Percentiles rank a stretch among this genome's conserved stretches.
These are phyloP conservation scores for Brachypodium distachyon DNA, from an alignment of 202 grass and related monocot species.

Conservation along the genomic window DNA sequence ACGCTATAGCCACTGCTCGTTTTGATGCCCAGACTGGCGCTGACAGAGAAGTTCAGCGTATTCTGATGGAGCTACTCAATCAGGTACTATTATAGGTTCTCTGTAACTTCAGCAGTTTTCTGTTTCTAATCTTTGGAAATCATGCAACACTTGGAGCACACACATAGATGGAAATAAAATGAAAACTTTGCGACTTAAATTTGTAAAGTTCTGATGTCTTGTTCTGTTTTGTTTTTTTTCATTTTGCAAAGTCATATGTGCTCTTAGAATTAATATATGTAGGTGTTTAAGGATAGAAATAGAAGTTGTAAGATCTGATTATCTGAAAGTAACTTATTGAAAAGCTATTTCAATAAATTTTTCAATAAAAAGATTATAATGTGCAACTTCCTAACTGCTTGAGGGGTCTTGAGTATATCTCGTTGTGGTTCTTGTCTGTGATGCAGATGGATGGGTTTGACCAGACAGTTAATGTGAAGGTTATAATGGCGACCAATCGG, in stretches of 20 bases:
- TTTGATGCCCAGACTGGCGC: slow-evolving; percentile 98
- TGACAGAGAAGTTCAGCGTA: slow-evolving; percentile 89
- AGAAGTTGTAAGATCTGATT: neutral
- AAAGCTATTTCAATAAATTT: neutral
- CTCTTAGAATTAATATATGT: neutral
- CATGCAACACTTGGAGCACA: neutral
- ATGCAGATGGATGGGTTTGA: slow-evolving; percentile 97
- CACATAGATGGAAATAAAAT: neutral
- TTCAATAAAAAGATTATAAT: neutral
- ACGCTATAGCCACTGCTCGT: slow-evolving; percentile 91
- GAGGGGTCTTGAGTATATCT: neutral
- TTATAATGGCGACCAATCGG: slow-evolving; percentile 92
- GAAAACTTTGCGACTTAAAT: neutral
- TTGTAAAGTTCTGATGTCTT: neutral
- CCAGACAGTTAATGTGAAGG: slow-evolving; percentile 92
- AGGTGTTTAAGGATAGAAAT: neutral
- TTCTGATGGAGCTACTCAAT: slow-evolving; percentile 94
- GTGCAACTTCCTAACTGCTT: neutral
- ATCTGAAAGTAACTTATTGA: neutral
- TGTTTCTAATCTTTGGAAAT: neutral
- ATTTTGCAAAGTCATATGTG: neutral
- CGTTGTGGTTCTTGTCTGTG: neutral
- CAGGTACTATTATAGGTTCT: slow-evolving; percentile 58
- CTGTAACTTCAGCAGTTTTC: neutral
- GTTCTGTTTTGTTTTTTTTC: too few species aligned